Conservation (phyloP, 371 early-diverging fungal species). For the Lichtheimia corymbifera region DNA sequence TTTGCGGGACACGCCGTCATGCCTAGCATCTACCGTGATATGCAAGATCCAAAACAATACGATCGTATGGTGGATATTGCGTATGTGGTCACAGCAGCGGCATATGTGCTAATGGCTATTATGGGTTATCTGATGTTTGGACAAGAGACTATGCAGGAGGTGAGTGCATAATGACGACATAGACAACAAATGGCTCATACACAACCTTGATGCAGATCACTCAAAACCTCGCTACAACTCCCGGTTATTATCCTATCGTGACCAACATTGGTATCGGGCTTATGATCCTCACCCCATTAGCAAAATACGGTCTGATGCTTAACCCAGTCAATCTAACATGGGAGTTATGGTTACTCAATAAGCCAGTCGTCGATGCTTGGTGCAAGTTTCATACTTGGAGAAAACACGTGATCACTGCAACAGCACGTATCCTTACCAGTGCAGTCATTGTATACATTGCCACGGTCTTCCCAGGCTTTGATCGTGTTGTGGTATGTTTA, state of each 20-base stretch:
- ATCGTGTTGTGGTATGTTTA: constrained; percentile 57
- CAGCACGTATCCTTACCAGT: constrained; percentile 22
- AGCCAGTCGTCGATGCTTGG: constrained; percentile 22
- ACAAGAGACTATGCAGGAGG: constrained; percentile 49
- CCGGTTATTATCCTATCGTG: constrained; percentile 29
- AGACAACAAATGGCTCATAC: not conserved
- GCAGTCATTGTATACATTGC: constrained; percentile 33
- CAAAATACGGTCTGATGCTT: constrained; percentile 50
- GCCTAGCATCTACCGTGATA: constrained; percentile 66
- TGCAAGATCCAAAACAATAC: constrained; percentile 54
- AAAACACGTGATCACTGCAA: constrained; percentile 13
- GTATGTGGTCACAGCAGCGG: constrained; percentile 41
- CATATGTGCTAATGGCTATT: constrained; percentile 55
- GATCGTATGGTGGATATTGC: constrained; percentile 54
- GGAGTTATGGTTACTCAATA: constrained; percentile 32
- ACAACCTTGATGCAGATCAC: constrained; percentile 49
- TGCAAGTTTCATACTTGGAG: constrained; percentile 23
- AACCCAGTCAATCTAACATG: constrained; percentile 57
- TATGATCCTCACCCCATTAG: constrained; percentile 28
- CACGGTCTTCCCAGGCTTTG: constrained; percentile 65
- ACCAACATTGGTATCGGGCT: constrained; percentile 26
- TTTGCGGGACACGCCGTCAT: constrained; percentile 64
- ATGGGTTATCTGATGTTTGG: constrained; percentile 79
- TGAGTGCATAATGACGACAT: constrained; percentile 13
- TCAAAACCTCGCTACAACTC: constrained; percentile 52